A percentile compares a stretch with the other conserved stretches of the same genome.
Evolutionary conservation across 164 flowering plant genomes (phyloP).

Genomic region (Santalum album): DNA sequence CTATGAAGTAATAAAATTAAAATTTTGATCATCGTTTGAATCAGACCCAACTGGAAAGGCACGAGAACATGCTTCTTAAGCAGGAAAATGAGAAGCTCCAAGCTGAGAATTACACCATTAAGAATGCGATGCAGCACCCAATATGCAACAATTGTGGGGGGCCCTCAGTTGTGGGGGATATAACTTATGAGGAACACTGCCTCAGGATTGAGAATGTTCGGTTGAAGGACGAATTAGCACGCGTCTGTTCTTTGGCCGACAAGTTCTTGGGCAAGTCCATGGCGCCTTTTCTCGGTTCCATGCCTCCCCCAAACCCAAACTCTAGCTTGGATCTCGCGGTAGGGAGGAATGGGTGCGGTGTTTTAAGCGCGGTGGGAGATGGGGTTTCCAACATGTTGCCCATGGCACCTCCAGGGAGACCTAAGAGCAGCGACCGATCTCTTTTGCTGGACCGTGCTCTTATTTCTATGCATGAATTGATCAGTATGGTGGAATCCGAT

Average conservation of each 20-base stretch:
- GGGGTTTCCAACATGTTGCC: slow-evolving; percentile 11
- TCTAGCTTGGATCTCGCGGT: slow-evolving; percentile 29
- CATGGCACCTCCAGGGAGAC: slow-evolving; percentile 5
- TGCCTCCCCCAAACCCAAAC: slow-evolving; percentile 9
- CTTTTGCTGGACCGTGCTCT: slow-evolving; percentile 28
- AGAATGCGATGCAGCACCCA: slow-evolving; percentile 36
- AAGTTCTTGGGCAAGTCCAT: slow-evolving; percentile 32
- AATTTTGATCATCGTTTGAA: background rate
- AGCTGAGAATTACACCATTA: slow-evolving; percentile 33
- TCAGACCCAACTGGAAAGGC: slow-evolving; percentile 53
- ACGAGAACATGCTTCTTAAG: slow-evolving; percentile 41
- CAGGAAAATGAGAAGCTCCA: slow-evolving; percentile 54
- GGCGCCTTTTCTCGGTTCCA: slow-evolving; percentile 12
- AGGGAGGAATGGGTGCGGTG: slow-evolving; percentile 23
- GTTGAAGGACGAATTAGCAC: slow-evolving; percentile 36
- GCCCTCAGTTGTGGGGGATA: slow-evolving; percentile 26
- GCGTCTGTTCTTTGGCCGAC: slow-evolving; percentile 26
- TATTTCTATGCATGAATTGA: slow-evolving; percentile 55
- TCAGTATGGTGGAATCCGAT: slow-evolving; percentile 36
- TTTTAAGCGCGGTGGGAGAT: slow-evolving; percentile 14
- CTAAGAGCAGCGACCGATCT: slow-evolving; percentile 13
- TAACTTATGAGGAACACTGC: slow-evolving; percentile 33
- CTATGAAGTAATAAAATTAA: background rate
- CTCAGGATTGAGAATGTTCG: slow-evolving; percentile 47
- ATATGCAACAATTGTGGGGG: slow-evolving; percentile 50